Base-by-base conservation (phyloP, 2,329 filamentous ascomycete genomes). In the Kalaharituber pfeilii region DNA sequence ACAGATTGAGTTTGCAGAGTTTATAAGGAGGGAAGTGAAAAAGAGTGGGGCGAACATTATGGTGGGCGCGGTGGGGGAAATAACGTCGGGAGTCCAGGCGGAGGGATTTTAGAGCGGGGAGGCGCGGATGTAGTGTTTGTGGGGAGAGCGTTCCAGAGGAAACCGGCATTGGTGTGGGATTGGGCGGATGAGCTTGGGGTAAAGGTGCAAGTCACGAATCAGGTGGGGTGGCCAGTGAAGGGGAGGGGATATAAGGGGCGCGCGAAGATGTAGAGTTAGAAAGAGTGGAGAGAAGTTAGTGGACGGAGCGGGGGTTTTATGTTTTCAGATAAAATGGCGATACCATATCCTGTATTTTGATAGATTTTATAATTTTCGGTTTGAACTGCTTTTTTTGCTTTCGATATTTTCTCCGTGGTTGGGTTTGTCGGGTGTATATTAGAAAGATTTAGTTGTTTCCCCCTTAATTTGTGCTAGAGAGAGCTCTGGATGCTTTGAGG, bases 1-100 rank as follows among this genome's bases (percentile, higher is more conserved):
- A n/a, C 87, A 94, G 71, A 75, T 80, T 22, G 78, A 80, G 39
- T 78, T 91, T 53, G 82, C 86, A 0, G 77, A 79, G 49, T 72
- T 74, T 28, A 78, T 93, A 59, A 85, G 89, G 65, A 73, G 80
- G 60, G 82, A 77, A 8, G 76, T 88, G n/a, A 0, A 81, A 81
- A 52, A 52, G 28, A 52, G 53, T 28, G 33, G 28, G 15, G 36
- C 29, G 11, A 79, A 73, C 66, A 65, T 94, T 65, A 68, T 79
- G 1, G 80, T 94, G 29, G 80, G 80, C 20, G 76, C 81, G 2
- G 86, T 94, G 1, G 87, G 88, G 3, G 71, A 77, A 56, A 84
- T 94, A 20, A 50, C 5, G 25, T 20, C 47, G 2, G 47, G 47
- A 28, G 29, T 3, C 5, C 11, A 26, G 2, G 22, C 22, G 22